Percentiles rank a stretch among this genome's conserved stretches.
Evolutionary conservation across 1,139 yeast species (phyloP).

Genomic region (Debaryomycetaceae sp.): DNA sequence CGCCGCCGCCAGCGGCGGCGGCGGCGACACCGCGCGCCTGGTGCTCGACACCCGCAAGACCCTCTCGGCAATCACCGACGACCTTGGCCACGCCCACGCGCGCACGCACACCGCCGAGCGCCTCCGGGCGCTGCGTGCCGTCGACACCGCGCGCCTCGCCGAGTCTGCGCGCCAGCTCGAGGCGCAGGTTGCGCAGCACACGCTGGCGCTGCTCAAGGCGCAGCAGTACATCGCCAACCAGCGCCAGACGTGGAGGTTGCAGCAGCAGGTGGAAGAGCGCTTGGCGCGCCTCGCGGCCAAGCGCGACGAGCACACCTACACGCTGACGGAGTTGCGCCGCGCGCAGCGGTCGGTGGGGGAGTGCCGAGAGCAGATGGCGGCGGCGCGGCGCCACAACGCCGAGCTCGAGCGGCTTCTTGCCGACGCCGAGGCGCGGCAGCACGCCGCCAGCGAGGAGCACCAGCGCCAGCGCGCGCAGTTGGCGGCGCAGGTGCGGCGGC

Average conservation of each 20-base stretch:
- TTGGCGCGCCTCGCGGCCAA: slow-evolving; percentile 32
- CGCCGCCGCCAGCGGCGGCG: background rate
- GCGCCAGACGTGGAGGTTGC: slow-evolving; percentile 35
- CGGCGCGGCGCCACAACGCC: slow-evolving; percentile 20
- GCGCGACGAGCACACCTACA: slow-evolving; percentile 58
- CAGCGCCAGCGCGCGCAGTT: slow-evolving; percentile 19
- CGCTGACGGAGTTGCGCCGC: slow-evolving; percentile 59
- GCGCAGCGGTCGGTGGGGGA: slow-evolving; percentile 55
- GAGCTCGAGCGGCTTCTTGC: slow-evolving; percentile 25
- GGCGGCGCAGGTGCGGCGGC: slow-evolving; percentile 21
- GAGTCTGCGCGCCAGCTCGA: too few relatives aligned
- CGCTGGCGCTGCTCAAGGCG: slow-evolving; percentile 16
- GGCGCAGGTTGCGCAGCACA: slow-evolving; percentile 13
- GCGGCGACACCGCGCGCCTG: slow-evolving; percentile 24
- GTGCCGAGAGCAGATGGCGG: slow-evolving; percentile 38
- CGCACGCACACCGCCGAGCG: slow-evolving; percentile 40
- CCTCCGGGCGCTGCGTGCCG: slow-evolving; percentile 30
- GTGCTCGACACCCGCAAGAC: slow-evolving; percentile 25
- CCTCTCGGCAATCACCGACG: slow-evolving; percentile 26
- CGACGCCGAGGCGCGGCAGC: slow-evolving; percentile 20
- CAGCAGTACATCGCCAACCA: slow-evolving; percentile 22
- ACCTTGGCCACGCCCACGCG: slow-evolving; percentile 34
- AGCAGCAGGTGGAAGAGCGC: slow-evolving; percentile 35
- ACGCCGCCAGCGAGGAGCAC: slow-evolving; percentile 20
- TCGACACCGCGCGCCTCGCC: too few relatives aligned